phyloP scores from a whole-genome alignment of 805 yeast genomes.

The Hanseniaspora lindneri region DNA sequence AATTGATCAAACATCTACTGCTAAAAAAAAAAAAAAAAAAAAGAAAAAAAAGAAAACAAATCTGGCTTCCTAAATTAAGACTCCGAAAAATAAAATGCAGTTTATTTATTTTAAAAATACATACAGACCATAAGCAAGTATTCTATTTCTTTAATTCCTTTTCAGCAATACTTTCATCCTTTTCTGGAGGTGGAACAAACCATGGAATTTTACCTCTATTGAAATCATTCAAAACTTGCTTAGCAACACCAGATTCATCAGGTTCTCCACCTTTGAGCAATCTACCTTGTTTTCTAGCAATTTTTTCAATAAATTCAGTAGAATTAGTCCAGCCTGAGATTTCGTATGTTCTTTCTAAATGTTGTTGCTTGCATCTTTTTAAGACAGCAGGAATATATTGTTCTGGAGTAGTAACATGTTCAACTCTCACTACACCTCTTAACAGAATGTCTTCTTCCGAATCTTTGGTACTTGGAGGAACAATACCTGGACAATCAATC shows the following conservation, averaged over 20 bases:
- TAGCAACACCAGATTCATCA: conserved; percentile 86
- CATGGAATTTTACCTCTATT: conserved; percentile 96
- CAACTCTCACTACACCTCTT: conserved; percentile 98
- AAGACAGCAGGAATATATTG: conserved; percentile 84
- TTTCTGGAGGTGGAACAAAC: conserved; percentile 88
- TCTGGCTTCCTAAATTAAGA: background rate
- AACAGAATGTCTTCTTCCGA: conserved; percentile 82
- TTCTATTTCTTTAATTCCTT: too few species aligned
- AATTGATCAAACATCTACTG: too few species aligned
- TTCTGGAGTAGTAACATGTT: conserved; percentile 89
- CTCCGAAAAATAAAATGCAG: background rate
- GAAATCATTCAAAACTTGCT: conserved; percentile 82
- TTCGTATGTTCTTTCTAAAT: conserved; percentile 90
- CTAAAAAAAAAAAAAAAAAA: too few species aligned
- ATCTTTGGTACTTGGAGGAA: conserved; percentile 86
- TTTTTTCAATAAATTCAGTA: conserved; percentile 72
- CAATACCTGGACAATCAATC: conserved; percentile 98
- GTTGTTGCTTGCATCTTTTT: conserved; percentile 73
- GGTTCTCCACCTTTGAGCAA: conserved; percentile 95
- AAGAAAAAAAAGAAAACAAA: background rate
- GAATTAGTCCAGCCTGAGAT: conserved; percentile 76
- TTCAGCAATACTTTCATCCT: conserved; percentile 39
- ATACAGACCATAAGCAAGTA: too few species aligned
- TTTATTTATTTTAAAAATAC: background rate
- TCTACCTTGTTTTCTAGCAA: conserved; percentile 89